phyloP scores from a whole-genome alignment of 1,139 yeast genomes.

The Yarrowia galli region DNA sequence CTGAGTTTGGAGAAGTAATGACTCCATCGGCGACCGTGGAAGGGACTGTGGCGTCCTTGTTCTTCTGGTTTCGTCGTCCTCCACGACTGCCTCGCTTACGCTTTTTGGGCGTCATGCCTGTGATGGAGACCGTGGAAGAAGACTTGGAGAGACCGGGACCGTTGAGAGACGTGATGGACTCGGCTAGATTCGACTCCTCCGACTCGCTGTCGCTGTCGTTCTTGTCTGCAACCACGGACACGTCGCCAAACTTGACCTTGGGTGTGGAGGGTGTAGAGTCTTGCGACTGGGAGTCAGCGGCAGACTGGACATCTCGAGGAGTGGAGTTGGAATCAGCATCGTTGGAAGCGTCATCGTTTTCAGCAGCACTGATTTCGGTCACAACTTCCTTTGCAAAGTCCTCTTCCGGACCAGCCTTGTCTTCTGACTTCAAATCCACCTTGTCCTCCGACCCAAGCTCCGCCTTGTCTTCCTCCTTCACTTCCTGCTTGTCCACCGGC shows the following conservation, averaged over 20 bases:
- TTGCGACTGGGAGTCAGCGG: too few relatives aligned
- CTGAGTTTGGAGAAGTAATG: constrained; percentile 25
- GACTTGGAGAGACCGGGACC: constrained; percentile 13
- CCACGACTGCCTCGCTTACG: constrained; percentile 90
- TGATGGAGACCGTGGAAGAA: constrained; percentile 5
- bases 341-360: too few relatives aligned
- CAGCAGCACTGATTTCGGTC: background rate
- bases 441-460: background rate
- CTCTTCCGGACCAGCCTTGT: background rate
- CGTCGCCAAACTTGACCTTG: constrained; percentile 26
- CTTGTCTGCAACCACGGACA: background rate
- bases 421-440: too few relatives aligned
- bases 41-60: constrained; percentile 43
- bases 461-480: background rate
- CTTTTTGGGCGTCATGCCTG: constrained; percentile 51
- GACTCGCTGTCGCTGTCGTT: constrained; percentile 16
- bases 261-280: constrained; percentile 16
- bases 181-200: constrained; percentile 25
- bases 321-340: too few relatives aligned
- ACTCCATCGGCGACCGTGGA: constrained; percentile 7
- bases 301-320: too few relatives aligned
- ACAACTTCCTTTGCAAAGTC: background rate
- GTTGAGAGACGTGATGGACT: constrained; percentile 17
- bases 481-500: background rate
- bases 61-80: constrained; percentile 63